Evolutionary conservation across 1,284 basidiomycete genomes (phyloP).

Genomic region (Puccinia hordei): DNA sequence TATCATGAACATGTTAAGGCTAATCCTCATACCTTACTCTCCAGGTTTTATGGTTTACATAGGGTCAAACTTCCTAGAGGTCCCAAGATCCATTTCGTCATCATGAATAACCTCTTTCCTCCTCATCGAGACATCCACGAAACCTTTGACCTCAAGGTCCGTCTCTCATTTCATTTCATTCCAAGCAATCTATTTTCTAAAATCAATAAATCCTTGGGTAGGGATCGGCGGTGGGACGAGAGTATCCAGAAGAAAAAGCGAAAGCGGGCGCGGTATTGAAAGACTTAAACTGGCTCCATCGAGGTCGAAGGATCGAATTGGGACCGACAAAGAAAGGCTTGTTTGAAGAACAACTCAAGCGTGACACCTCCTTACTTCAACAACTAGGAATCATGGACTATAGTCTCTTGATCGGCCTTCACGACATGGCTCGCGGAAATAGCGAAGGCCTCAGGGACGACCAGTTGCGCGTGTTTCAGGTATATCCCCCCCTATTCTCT

Average conservation of each 20-base stretch:
- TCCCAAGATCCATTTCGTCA: constrained; percentile 95
- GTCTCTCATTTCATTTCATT: background rate
- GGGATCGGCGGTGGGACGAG: constrained; percentile 84
- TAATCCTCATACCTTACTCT: constrained; percentile 92
- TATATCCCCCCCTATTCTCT: constrained; percentile 58
- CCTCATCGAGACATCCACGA: constrained; percentile 97
- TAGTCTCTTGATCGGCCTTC: constrained; percentile 87
- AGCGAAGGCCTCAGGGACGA: constrained; percentile 84
- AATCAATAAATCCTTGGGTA: no score
- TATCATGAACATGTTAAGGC: constrained; percentile 84
- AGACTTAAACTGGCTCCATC: constrained; percentile 93
- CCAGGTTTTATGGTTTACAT: constrained; percentile 93
- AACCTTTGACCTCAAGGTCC: constrained; percentile 86
- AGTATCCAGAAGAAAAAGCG: constrained; percentile 77
- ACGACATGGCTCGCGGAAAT: constrained; percentile 87
- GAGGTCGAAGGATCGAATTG: constrained; percentile 75
- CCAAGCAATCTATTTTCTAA: background rate
- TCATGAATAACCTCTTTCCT: constrained; percentile 99
- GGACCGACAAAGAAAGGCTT: constrained; percentile 91
- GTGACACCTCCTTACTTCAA: constrained; percentile 84
- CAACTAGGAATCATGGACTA: constrained; percentile 92
- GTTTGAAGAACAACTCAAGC: constrained; percentile 81
- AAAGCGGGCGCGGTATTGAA: constrained; percentile 89
- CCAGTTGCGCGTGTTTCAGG: constrained; percentile 87
- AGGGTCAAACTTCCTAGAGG: constrained; percentile 93